Percentiles rank a stretch among this genome's conserved stretches.
These are phyloP conservation scores for Takashimella tepidaria DNA, from an alignment of 1,284 basidiomycete species.

Conservation along the genomic window DNA sequence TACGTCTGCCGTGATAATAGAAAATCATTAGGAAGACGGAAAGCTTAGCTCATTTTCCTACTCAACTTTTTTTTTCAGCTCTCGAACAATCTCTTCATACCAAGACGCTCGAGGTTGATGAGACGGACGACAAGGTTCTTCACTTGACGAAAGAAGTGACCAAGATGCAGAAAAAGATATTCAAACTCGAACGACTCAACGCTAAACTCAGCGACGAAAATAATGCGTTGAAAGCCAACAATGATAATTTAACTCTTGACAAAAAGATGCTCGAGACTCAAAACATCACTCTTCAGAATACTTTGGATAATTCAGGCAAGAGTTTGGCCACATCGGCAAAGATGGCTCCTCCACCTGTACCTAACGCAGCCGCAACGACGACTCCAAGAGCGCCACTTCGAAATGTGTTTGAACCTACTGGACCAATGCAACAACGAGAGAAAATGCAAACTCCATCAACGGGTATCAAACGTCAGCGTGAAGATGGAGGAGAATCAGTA, in stretches of 20 bases:
- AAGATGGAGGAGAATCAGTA: constrained; percentile 9
- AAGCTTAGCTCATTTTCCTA: too few species aligned
- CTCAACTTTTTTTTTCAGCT: too few species aligned
- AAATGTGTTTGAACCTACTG: neutral
- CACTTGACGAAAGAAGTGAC: constrained; percentile 15
- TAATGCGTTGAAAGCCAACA: constrained; percentile 7
- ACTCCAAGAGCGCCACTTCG: neutral
- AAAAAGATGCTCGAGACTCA: neutral
- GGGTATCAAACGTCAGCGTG: constrained; percentile 9
- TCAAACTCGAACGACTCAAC: constrained; percentile 15
- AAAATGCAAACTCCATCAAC: constrained; percentile 1
- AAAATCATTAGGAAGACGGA: too few species aligned
- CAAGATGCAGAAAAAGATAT: neutral
- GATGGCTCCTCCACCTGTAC: neutral
- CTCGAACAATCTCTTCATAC: constrained; percentile 2
- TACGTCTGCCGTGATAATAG: too few species aligned
- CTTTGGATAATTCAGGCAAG: neutral
- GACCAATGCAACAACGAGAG: neutral
- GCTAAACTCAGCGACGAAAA: constrained; percentile 4
- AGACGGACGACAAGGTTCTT: constrained; percentile 17
- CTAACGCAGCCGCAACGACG: neutral
- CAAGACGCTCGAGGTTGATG: constrained; percentile 18
- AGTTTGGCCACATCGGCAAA: neutral
- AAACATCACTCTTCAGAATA: neutral
- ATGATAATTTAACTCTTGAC: neutral